phyloP scores from a whole-genome alignment of 768 basidiomycete genomes.

The Cystofilobasidium capitatum region DNA sequence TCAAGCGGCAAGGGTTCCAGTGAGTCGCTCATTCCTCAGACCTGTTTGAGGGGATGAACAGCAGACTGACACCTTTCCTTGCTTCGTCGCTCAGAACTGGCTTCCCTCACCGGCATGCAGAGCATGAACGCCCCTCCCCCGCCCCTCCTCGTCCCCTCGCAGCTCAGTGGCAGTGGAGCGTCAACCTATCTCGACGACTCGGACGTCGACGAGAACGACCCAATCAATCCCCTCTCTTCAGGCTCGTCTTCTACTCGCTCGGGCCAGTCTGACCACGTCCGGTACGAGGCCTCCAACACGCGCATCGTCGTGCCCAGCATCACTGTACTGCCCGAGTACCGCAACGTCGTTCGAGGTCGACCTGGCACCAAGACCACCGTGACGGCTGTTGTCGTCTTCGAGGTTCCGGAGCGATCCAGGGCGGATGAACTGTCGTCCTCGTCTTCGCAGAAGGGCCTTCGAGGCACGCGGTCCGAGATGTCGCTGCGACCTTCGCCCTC shows the following conservation, averaged over 20 bases:
- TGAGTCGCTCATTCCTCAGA: constrained; percentile 39
- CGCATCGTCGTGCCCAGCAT: constrained; percentile 88
- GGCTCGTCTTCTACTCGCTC: constrained; percentile 41
- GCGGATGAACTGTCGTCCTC: not conserved
- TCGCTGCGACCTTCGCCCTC: constrained; percentile 15
- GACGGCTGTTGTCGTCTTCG: constrained; percentile 88
- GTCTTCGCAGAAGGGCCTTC: not conserved
- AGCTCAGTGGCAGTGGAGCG: constrained; percentile 9
- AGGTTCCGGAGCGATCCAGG: constrained; percentile 50
- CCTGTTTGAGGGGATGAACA: not conserved
- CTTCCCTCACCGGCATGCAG: constrained; percentile 83
- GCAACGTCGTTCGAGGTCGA: constrained; percentile 61
- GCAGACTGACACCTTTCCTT: constrained; percentile 1
- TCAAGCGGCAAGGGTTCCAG: constrained; percentile 74
- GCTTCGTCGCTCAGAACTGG: constrained; percentile 58
- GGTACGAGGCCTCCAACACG: constrained; percentile 12
- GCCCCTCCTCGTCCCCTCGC: constrained; percentile 48
- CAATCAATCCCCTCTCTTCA: constrained; percentile 48
- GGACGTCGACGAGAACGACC: constrained; percentile 27
- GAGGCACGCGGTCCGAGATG: not conserved
- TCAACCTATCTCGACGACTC: constrained; percentile 32
- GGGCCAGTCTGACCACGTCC: constrained; percentile 43
- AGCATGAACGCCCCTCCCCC: constrained; percentile 37
- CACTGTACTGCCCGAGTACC: constrained; percentile 84
- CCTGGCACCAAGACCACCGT: constrained; percentile 59